phyloP scores from a whole-genome alignment of 495 filamentous ascomycete species.

The Evernia prunastri region DNA sequence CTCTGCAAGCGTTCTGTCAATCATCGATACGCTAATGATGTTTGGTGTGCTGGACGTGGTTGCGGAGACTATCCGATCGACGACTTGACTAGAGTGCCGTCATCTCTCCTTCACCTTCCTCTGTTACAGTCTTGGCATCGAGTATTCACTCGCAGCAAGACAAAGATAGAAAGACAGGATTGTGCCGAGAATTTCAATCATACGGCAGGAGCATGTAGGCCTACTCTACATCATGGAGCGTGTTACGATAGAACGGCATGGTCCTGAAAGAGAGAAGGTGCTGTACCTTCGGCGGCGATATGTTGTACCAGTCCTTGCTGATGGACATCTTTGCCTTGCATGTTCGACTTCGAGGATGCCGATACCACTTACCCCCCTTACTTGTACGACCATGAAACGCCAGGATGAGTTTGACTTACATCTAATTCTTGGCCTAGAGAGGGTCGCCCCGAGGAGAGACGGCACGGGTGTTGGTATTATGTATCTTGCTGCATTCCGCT shows the following conservation, averaged over 20 bases:
- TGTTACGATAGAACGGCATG: not conserved
- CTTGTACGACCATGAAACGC: not conserved
- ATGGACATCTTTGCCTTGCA: not conserved
- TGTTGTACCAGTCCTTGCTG: not conserved
- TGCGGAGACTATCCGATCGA: no score
- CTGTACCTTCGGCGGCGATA: not conserved
- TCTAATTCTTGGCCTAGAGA: not conserved
- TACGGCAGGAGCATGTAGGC: not conserved
- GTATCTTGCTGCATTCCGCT: not conserved
- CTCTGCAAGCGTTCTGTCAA: no score
- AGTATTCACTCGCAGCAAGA: not conserved
- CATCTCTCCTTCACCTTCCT: not conserved
- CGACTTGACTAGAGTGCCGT: no score
- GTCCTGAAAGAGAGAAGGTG: not conserved
- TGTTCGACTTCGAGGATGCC: not conserved
- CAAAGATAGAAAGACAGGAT: not conserved
- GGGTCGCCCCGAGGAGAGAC: no score
- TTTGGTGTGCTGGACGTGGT: no score
- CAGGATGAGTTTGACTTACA: no score
- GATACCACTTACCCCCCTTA: not conserved
- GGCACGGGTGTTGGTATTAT: not conserved
- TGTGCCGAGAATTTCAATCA: not conserved
- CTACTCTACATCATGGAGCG: not conserved
- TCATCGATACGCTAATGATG: no score
- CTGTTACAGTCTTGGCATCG: not conserved